Conservation (phyloP, 352 stramenopile species). For the Aphanomyces euteiches region DNA sequence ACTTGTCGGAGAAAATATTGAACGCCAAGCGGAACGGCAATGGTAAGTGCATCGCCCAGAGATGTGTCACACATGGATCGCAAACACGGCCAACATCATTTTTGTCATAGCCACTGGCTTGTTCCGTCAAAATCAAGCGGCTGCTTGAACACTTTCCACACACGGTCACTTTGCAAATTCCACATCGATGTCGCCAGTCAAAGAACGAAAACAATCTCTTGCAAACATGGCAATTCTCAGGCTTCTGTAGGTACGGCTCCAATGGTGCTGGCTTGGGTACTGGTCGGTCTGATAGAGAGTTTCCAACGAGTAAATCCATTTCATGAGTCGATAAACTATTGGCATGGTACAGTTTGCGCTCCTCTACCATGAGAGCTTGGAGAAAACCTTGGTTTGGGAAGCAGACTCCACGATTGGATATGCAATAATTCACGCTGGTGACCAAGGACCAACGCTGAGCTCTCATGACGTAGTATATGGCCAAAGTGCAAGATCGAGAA, state of each 20-base stretch:
- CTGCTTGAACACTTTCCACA: slow-evolving; percentile 83
- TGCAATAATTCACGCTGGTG: slow-evolving; percentile 73
- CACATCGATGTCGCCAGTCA: slow-evolving; percentile 84
- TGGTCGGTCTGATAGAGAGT: slow-evolving; percentile 67
- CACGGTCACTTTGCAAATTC: slow-evolving; percentile 70
- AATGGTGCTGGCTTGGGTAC: slow-evolving; percentile 61
- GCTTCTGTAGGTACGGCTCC: slow-evolving; percentile 38
- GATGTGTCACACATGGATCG: slow-evolving; percentile 63
- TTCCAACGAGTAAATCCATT: slow-evolving; percentile 66
- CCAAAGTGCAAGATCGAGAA: slow-evolving; percentile 71
- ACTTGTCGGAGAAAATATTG: slow-evolving; percentile 37
- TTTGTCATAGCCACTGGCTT: slow-evolving; percentile 43
- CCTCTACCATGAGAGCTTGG: slow-evolving; percentile 65
- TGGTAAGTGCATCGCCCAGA: slow-evolving; percentile 79
- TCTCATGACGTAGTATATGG: slow-evolving; percentile 87
- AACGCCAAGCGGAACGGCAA: slow-evolving; percentile 36
- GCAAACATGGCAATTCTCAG: slow-evolving; percentile 66
- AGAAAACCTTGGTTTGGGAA: slow-evolving; percentile 84
- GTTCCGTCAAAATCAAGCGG: slow-evolving; percentile 40
- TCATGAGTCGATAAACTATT: slow-evolving; percentile 69
- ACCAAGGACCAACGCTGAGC: slow-evolving; percentile 78
- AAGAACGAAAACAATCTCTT: slow-evolving; percentile 71
- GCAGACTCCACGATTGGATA: slow-evolving; percentile 69
- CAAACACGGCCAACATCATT: slow-evolving; percentile 63
- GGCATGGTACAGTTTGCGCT: slow-evolving; percentile 72